A percentile compares a stretch with the other conserved stretches of the same genome.
Evolutionary conservation across 306 rosid genomes (phyloP).

Genomic region (Abrus pulchellus): DNA sequence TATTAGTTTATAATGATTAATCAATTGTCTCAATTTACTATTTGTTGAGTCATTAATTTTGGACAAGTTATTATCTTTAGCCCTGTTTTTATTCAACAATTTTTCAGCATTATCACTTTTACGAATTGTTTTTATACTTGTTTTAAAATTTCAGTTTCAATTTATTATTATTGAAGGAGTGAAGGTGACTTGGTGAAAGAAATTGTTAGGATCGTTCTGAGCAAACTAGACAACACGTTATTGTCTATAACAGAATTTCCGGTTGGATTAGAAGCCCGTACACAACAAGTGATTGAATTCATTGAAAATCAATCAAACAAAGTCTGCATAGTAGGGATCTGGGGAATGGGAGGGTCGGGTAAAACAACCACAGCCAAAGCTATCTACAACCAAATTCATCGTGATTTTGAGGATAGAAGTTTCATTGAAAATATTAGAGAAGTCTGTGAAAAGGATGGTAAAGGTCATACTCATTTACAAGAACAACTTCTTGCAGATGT

Average conservation of each 20-base stretch:
- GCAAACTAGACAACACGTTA: background rate
- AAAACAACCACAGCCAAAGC: constrained; percentile 29
- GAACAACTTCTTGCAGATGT: constrained; percentile 1
- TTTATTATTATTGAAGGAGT: background rate
- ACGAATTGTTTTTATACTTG: background rate
- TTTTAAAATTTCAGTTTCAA: background rate
- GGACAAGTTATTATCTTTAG: no score
- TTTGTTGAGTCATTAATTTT: no score
- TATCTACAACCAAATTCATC: background rate
- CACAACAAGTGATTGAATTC: background rate
- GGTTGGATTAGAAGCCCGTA: constrained; percentile 14
- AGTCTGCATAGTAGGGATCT: constrained; percentile 1
- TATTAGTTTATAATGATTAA: no score
- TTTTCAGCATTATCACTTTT: no score
- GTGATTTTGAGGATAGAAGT: background rate
- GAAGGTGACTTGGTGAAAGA: background rate
- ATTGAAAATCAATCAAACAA: background rate
- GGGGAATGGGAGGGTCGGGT: constrained; percentile 35
- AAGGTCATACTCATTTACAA: constrained; percentile 1
- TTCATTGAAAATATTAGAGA: constrained; percentile 30
- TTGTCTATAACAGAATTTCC: background rate
- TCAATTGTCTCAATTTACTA: no score
- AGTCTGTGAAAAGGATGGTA: background rate
- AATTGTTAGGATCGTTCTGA: background rate
- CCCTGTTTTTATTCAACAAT: no score